Conservation (phyloP, 2,329 filamentous ascomycete species). For the Tolypocladium tundrense region DNA sequence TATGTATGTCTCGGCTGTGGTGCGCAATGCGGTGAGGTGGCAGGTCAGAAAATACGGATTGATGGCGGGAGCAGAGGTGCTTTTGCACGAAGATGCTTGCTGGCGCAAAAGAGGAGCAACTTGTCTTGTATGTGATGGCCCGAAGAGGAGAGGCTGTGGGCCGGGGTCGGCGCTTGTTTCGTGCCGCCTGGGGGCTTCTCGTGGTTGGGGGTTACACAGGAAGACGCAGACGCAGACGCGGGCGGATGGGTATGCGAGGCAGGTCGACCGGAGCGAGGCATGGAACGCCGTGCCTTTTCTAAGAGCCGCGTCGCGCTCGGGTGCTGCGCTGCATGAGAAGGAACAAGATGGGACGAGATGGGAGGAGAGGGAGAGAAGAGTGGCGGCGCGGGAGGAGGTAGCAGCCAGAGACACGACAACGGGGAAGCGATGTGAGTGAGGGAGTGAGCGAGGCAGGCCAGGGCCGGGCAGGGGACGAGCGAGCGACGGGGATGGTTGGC, state of each 20-base stretch:
- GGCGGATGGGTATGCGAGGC: not conserved
- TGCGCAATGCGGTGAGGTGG: conserved; percentile 7
- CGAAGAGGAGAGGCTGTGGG: conserved; percentile 4
- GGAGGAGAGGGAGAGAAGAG: not conserved
- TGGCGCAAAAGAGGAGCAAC: conserved; percentile 12
- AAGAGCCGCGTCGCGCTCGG: not conserved
- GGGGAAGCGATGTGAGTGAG: not conserved
- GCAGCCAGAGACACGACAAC: not conserved
- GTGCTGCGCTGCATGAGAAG: not conserved
- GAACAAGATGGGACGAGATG: not conserved
- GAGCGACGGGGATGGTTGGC: not conserved
- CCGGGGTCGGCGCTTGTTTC: conserved; percentile 6
- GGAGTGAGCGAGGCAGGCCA: not conserved
- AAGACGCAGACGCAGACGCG: conserved; percentile 3
- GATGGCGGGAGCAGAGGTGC: conserved; percentile 11
- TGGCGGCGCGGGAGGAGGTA: not conserved
- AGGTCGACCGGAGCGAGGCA: not conserved
- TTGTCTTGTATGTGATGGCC: conserved; percentile 3
- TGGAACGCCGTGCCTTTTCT: not conserved
- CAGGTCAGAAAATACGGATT: conserved; percentile 6
- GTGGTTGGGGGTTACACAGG: conserved; percentile 3
- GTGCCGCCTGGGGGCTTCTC: conserved; percentile 1
- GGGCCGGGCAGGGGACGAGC: not conserved
- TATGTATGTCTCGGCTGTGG: conserved; percentile 21
- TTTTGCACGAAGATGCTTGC: conserved; percentile 15